These are phyloP conservation scores for Powellomyces hirtus DNA, from an alignment of 192 early-diverging fungal species.

Conservation along the genomic window DNA sequence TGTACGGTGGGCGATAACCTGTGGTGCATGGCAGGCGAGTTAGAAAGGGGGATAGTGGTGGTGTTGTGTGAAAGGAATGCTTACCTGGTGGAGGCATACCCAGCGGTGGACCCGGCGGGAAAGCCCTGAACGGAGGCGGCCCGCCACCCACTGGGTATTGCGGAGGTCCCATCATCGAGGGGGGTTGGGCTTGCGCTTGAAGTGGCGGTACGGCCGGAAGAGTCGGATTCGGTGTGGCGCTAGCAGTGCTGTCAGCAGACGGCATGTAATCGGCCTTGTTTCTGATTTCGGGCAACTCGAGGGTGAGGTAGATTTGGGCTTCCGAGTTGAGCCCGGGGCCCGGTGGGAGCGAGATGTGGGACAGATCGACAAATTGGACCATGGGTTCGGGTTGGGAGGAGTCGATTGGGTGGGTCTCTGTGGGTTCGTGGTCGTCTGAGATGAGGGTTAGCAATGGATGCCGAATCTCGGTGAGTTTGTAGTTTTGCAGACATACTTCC, in stretches of 20 bases:
- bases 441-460: no score
- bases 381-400: neutral
- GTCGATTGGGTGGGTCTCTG: neutral
- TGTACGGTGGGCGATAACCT: no score
- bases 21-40: no score
- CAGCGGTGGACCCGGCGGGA: conserved; percentile 21
- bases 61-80: no score
- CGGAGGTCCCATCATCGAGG: neutral
- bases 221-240: neutral
- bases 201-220: neutral
- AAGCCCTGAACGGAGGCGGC: neutral
- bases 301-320: conserved; percentile 42
- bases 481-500: no score
- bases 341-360: conserved; percentile 32
- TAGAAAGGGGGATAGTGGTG: no score
- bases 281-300: conserved; percentile 41
- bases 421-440: neutral
- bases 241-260: neutral
- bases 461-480: no score
- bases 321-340: conserved; percentile 27
- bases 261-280: conserved; percentile 19
- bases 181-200: neutral
- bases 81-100: conserved; percentile 20
- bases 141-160: neutral
- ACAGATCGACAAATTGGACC: conserved; percentile 13